Evolutionary conservation across 768 basidiomycete species (phyloP).

Genomic region (Trametes punicea): DNA sequence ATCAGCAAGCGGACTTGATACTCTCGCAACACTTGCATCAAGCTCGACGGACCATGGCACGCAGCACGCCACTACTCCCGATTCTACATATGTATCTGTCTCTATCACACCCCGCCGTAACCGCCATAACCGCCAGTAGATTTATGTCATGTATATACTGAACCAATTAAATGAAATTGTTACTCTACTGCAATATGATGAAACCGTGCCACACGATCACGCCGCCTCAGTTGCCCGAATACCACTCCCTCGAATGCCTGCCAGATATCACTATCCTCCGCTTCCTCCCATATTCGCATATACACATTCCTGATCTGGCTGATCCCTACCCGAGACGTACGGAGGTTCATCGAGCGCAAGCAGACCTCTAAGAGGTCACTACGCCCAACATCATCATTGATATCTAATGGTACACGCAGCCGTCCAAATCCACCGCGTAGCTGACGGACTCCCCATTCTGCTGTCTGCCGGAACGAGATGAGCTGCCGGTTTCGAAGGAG

Average conservation of each 20-base stretch:
- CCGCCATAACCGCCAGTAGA: not conserved
- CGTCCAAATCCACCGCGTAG: slow-evolving; percentile 47
- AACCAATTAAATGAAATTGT: not conserved
- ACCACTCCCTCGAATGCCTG: slow-evolving; percentile 35
- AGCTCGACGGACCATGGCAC: not conserved
- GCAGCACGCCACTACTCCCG: not conserved
- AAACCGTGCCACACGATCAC: slow-evolving; percentile 16
- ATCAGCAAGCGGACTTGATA: not conserved
- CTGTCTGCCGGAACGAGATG: slow-evolving; percentile 44
- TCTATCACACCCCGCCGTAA: not conserved
- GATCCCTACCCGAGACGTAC: slow-evolving; percentile 34
- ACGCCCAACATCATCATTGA: slow-evolving; percentile 27
- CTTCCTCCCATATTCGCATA: slow-evolving; percentile 35
- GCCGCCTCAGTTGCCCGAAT: slow-evolving; percentile 26
- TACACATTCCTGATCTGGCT: slow-evolving; percentile 45
- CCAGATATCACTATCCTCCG: slow-evolving; percentile 32
- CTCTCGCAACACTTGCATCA: not conserved
- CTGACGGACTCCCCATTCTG: slow-evolving; percentile 48
- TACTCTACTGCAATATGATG: slow-evolving; percentile 7
- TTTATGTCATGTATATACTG: not conserved
- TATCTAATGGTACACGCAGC: slow-evolving; percentile 39
- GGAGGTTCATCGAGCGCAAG: slow-evolving; percentile 36
- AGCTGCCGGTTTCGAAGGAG: slow-evolving; percentile 37
- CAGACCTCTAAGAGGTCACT: slow-evolving; percentile 36
- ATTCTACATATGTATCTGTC: not conserved